Percentiles rank a stretch among this genome's conserved stretches.
Evolutionary conservation across 2,329 filamentous ascomycete species (phyloP).

Genomic region (Colletotrichum sidae): DNA sequence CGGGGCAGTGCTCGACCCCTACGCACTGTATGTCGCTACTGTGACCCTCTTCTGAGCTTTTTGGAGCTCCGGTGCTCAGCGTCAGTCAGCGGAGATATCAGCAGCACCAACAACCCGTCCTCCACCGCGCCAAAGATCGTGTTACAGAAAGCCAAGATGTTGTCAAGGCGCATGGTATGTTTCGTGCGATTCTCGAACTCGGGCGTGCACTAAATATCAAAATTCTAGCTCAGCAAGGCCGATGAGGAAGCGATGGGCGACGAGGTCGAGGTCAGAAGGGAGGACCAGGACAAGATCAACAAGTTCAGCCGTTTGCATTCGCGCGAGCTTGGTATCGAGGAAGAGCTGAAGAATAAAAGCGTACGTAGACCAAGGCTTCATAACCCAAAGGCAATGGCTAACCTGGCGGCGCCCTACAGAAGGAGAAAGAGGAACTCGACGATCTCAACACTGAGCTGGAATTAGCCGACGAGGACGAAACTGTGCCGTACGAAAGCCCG

Average conservation of each 20-base stretch:
- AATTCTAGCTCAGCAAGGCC: constrained; percentile 84
- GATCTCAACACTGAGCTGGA: constrained; percentile 93
- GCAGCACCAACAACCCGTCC: constrained; percentile 13
- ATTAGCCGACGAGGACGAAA: constrained; percentile 93
- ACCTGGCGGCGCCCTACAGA: constrained; percentile 64
- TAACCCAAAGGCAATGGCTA: constrained; percentile 15
- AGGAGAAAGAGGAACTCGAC: constrained; percentile 98
- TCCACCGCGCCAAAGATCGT: constrained; percentile 5
- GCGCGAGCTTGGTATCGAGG: constrained; percentile 81
- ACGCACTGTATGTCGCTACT: constrained; percentile 14
- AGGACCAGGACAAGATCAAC: constrained; percentile 99
- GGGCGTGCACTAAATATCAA: constrained; percentile 11
- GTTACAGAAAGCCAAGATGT: constrained; percentile 46
- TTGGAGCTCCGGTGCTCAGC: constrained; percentile 22
- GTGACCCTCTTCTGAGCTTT: constrained; percentile 38
- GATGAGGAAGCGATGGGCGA: constrained; percentile 84
- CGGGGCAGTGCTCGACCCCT: constrained; percentile 12
- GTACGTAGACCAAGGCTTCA: constrained; percentile 61
- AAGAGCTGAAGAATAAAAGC: constrained; percentile 82
- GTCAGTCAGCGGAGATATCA: neutral
- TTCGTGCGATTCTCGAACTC: too few species aligned
- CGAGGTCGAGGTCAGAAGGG: constrained; percentile 92
- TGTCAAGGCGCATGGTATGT: constrained; percentile 72
- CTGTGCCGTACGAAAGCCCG: constrained; percentile 76
- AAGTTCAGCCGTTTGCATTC: constrained; percentile 95